Evolutionary conservation across 2,329 filamentous ascomycete genomes (phyloP), one percentile per base, ranked within the genome.

Genomic region (Mariannaea sp.): DNA sequence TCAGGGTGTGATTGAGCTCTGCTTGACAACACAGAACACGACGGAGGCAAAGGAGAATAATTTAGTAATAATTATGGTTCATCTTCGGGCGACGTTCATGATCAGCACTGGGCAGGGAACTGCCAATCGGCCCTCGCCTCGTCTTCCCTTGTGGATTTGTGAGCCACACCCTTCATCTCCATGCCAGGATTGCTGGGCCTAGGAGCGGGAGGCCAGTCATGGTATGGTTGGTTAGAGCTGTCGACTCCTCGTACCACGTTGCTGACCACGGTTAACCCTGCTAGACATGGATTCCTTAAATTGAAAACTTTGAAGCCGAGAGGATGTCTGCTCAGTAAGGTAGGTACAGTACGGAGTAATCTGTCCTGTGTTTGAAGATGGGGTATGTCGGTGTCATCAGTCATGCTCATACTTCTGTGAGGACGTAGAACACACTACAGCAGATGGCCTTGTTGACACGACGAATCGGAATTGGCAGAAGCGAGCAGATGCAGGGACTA

Each of bases 91-190:
- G 35, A 10, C 19, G 17, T 19, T 8, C 33, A 19, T 35, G 17
- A n/a, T 58, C 35, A 39, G 26, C 42, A 43, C 55, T 43, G 33
- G 36, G 29, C 9, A 8, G 29, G 29, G 13, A 5, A 32, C 29
- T 49, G 40, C 55, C 59, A 63, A 59, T 57, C 33, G 41, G 49
- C 59, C 38, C 39, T 55, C 61, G 61, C 61, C 61, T 64, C 52
- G 45, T 30, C 43, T 51, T 49, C 22, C 27, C 35, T 57, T 38
- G 46, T 53, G 42, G 29, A 12, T 24, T 24, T 24, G 22, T 8
- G 22, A 8, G 22, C 22, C 22, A 24, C 22, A 5, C 22, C 22
- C 22, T 8, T 24, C 22, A 24, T 24, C 8, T 8, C 8, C 22
- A 24, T 5, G 5, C 22, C 22, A 5, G 22, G 22, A 24, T 24